Base-by-base conservation (phyloP, 1,284 basidiomycete genomes). In the Malassezia yamatoensis region DNA sequence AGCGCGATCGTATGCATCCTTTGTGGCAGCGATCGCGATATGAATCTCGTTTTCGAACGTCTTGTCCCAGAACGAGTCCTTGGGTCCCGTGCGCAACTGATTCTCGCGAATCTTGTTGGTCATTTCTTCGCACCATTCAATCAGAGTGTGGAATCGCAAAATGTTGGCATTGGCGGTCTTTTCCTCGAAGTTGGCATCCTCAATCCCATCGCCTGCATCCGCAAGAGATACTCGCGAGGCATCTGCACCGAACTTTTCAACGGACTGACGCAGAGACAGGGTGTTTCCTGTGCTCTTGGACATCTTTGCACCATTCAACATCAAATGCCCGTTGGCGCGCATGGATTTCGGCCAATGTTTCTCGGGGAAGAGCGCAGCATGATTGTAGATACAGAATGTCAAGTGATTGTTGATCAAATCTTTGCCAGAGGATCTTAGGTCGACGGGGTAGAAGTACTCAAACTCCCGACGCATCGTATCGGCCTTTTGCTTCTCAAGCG, bases 291-390 rank as follows among this genome's bases (percentile, higher is more conserved):
- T 94, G 76, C 87, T 88, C 82, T 99, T 96, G 56, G 84, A 85
- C 94, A 99, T 98, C 81, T 98, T 99, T 80, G 91, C 87, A 36
- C 93, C 93, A 77, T 99, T 98, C 75, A 99, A 78, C 87, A 93
- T 87, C 78, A 98, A 78, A 75, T 98, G 94, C 0, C 94, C 94
- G 75, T 99, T 99, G 54, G 87, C 85, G 32, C 94, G 85, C 80
- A 98, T 89, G 64, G 87, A 84, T 62, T 82, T 71, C 1, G 94
- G 94, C 88, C 88, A 91, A 77, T 91, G 89, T 70, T 90, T 82
- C 76, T 90, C 88, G 42, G 87, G 83, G 83, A 98, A 96, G 47
- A 98, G 78, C 3, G 94, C 91, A 24, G 87, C 84, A 77, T 99
- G 94, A 71, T 85, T 86, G 80, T 98, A 98, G 66, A 96, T 79